Evolutionary conservation across 2,329 filamentous ascomycete genomes (phyloP).

Genomic region (Epichloe sp.): DNA sequence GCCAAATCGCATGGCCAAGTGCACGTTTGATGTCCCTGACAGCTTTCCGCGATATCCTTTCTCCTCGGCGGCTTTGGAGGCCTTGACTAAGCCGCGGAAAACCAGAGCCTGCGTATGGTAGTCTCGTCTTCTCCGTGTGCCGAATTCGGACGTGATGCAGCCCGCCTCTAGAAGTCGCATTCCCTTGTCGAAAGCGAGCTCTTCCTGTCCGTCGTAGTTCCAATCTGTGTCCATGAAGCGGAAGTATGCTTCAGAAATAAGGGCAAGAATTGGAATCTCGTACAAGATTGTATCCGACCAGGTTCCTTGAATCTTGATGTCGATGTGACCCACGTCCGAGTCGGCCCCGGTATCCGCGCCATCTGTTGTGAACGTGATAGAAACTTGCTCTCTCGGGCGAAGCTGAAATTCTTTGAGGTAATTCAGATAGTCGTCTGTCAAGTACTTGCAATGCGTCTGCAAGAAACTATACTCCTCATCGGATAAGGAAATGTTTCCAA

Average conservation of each 20-base stretch:
- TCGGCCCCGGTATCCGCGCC: conserved; percentile 46
- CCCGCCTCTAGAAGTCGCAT: conserved; percentile 63
- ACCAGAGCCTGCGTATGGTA: conserved; percentile 93
- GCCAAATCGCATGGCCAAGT: conserved; percentile 86
- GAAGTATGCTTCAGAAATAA: conserved; percentile 95
- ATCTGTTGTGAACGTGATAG: conserved; percentile 49
- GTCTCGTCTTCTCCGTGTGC: conserved; percentile 74
- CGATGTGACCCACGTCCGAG: conserved; percentile 58
- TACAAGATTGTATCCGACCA: conserved; percentile 97
- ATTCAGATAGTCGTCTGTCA: conserved; percentile 62
- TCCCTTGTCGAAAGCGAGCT: conserved; percentile 74
- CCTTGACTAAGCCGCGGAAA: conserved; percentile 70
- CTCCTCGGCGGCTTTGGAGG: conserved; percentile 55
- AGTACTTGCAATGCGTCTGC: conserved; percentile 64
- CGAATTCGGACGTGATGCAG: conserved; percentile 89
- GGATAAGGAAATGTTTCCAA: conserved; percentile 69
- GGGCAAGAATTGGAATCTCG: conserved; percentile 83
- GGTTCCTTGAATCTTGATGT: conserved; percentile 63
- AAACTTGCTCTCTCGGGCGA: conserved; percentile 67
- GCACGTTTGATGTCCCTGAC: conserved; percentile 88
- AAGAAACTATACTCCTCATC: conserved; percentile 72
- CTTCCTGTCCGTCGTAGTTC: conserved; percentile 76
- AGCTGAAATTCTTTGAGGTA: conserved; percentile 76
- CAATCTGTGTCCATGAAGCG: conserved; percentile 91
- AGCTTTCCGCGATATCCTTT: conserved; percentile 59